A percentile compares a stretch with the other conserved stretches of the same genome.
Evolutionary conservation across 2,329 filamentous ascomycete genomes (phyloP).

Genomic region (Orbilia ellipsospora): DNA sequence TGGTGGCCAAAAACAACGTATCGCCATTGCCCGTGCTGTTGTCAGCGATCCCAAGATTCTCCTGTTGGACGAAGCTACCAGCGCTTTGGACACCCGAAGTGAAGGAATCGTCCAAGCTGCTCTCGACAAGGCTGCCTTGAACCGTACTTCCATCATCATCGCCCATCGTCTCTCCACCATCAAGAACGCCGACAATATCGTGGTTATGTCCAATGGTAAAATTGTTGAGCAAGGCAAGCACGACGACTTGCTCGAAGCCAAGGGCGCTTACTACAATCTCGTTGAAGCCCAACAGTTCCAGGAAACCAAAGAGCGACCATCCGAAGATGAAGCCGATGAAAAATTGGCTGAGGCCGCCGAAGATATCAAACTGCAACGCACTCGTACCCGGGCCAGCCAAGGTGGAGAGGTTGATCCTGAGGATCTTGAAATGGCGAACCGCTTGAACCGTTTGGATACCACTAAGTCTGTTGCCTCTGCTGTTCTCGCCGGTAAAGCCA

Average conservation of each 20-base stretch:
- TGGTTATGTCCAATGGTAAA: constrained; percentile 85
- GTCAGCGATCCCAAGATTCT: constrained; percentile 71
- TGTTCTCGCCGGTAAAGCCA: constrained; percentile 70
- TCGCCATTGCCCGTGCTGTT: constrained; percentile 65
- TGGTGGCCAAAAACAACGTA: constrained; percentile 95
- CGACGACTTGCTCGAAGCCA: constrained; percentile 76
- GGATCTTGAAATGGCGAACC: constrained; percentile 70
- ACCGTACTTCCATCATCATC: constrained; percentile 94
- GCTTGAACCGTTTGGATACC: constrained; percentile 69
- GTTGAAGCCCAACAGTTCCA: constrained; percentile 89
- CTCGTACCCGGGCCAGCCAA: constrained; percentile 59
- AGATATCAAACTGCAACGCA: constrained; percentile 62
- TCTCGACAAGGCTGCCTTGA: constrained; percentile 83
- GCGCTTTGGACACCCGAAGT: constrained; percentile 90
- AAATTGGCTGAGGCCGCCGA: constrained; percentile 64
- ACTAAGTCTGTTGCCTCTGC: constrained; percentile 75
- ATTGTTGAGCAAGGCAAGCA: constrained; percentile 95
- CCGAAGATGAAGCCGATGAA: constrained; percentile 68
- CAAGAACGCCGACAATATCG: constrained; percentile 92
- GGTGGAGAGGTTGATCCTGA: constrained; percentile 68
- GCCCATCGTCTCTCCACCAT: constrained; percentile 96
- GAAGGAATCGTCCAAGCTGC: constrained; percentile 95
- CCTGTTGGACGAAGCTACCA: constrained; percentile 93
- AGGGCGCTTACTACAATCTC: constrained; percentile 82
- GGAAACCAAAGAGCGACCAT: constrained; percentile 68